A percentile compares a stretch with the other conserved stretches of the same genome.
These are phyloP conservation scores for Erysiphe neolycopersici DNA, from an alignment of 2,329 filamentous ascomycete genomes.

Conservation along the genomic window DNA sequence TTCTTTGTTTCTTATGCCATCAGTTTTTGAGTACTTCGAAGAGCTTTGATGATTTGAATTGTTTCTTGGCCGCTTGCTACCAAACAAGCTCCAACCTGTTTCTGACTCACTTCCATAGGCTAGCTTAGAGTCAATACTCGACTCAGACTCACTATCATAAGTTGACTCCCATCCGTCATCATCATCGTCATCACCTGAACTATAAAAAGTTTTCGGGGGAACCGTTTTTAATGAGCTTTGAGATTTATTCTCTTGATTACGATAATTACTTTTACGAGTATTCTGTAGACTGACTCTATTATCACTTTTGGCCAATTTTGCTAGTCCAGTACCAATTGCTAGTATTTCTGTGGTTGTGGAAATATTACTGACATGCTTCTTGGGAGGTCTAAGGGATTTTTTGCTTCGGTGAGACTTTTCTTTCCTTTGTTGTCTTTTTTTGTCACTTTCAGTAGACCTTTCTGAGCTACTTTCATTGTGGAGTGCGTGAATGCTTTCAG, in stretches of 20 bases:
- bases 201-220: conserved; percentile 12
- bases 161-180: conserved; percentile 32
- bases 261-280: conserved; percentile 3
- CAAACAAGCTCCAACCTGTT: conserved; percentile 14
- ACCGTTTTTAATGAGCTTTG: conserved; percentile 5
- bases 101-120: conserved; percentile 24
- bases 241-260: conserved; percentile 1
- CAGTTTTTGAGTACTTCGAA: neutral
- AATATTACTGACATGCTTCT: neutral
- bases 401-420: neutral
- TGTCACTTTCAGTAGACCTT: neutral
- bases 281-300: conserved; percentile 10
- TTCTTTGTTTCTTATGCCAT: neutral
- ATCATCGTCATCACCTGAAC: conserved; percentile 16
- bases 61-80: conserved; percentile 7
- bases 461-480: neutral
- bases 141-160: conserved; percentile 24
- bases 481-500: neutral
- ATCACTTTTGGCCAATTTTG: conserved; percentile 18
- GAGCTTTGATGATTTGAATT: neutral
- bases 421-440: neutral
- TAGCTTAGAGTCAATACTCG: conserved; percentile 27
- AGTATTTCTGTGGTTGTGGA: conserved; percentile 20
- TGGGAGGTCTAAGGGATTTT: neutral
- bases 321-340: conserved; percentile 20